phyloP scores from a whole-genome alignment of 2,329 filamentous ascomycete species.

The Akanthomyces dipterigenus region DNA sequence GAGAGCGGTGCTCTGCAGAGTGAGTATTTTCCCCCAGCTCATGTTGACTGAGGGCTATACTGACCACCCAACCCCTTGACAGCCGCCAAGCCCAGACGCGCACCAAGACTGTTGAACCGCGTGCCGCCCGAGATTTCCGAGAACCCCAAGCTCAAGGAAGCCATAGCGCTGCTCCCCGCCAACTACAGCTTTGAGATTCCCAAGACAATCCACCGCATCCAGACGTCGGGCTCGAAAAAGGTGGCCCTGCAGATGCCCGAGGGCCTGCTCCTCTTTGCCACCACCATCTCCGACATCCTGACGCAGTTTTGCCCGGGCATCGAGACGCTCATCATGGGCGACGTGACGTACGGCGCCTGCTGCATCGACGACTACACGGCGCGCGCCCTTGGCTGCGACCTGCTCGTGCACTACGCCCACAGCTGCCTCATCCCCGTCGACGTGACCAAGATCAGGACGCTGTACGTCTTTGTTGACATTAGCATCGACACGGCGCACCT shows the following conservation, averaged over 20 bases:
- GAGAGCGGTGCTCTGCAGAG: conserved; percentile 39
- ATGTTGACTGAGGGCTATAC: background rate
- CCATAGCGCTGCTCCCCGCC: conserved; percentile 77
- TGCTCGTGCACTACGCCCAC: conserved; percentile 95
- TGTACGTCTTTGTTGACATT: conserved; percentile 98
- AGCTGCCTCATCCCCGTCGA: conserved; percentile 94
- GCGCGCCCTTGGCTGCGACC: conserved; percentile 83
- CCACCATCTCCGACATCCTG: conserved; percentile 94
- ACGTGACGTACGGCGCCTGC: conserved; percentile 97
- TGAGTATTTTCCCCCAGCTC: conserved; percentile 25
- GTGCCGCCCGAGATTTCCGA: conserved; percentile 82
- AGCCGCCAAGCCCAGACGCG: conserved; percentile 67
- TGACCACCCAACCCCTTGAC: background rate
- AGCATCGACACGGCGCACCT: conserved; percentile 88
- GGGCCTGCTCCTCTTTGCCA: conserved; percentile 88
- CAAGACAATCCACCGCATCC: conserved; percentile 94
- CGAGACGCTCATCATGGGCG: conserved; percentile 96
- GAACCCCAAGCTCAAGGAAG: conserved; percentile 77
- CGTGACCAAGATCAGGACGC: conserved; percentile 91
- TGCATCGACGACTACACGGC: conserved; percentile 99
- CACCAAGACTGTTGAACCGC: conserved; percentile 79
- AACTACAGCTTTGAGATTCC: conserved; percentile 99
- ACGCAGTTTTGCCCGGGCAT: conserved; percentile 88
- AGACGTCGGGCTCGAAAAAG: conserved; percentile 68
- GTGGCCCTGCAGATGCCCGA: conserved; percentile 97